Percentiles rank a stretch among this genome's conserved stretches.
Conservation (phyloP, 768 basidiomycete genomes). For the Naganishia friedmannii region DNA sequence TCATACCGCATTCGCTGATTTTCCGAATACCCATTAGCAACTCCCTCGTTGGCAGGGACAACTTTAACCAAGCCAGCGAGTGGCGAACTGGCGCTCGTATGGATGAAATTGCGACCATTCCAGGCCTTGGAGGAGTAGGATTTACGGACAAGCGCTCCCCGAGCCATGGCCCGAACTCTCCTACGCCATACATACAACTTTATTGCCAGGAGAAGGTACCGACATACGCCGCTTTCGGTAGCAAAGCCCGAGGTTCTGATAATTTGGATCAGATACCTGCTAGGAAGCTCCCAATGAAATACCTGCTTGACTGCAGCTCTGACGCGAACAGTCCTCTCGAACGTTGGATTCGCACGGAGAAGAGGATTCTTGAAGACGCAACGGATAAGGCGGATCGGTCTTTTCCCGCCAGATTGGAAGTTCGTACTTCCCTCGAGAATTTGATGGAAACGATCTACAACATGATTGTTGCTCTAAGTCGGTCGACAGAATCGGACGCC, state of each 20-base stretch:
- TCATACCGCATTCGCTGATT: too few relatives aligned
- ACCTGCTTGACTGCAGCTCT: not conserved
- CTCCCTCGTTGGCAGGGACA: not conserved
- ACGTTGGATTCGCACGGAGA: not conserved
- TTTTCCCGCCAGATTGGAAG: not conserved
- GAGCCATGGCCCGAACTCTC: not conserved
- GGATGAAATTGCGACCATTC: not conserved
- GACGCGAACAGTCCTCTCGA: not conserved
- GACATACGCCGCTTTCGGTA: not conserved
- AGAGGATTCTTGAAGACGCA: not conserved
- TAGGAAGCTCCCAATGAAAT: not conserved
- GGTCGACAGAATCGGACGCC: not conserved
- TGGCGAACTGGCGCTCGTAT: not conserved
- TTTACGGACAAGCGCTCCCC: not conserved
- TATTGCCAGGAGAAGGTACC: conserved; percentile 2
- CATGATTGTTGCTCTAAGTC: not conserved
- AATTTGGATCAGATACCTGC: not conserved
- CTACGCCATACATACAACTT: not conserved
- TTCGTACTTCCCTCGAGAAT: not conserved
- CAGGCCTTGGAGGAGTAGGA: not conserved
- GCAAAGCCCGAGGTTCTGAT: not conserved
- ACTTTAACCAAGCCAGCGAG: not conserved
- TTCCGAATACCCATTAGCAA: too few relatives aligned
- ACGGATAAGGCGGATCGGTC: not conserved
- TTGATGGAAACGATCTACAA: not conserved